phyloP scores from a whole-genome alignment of 306 rosid species.

The Aeschynomene evenia region DNA sequence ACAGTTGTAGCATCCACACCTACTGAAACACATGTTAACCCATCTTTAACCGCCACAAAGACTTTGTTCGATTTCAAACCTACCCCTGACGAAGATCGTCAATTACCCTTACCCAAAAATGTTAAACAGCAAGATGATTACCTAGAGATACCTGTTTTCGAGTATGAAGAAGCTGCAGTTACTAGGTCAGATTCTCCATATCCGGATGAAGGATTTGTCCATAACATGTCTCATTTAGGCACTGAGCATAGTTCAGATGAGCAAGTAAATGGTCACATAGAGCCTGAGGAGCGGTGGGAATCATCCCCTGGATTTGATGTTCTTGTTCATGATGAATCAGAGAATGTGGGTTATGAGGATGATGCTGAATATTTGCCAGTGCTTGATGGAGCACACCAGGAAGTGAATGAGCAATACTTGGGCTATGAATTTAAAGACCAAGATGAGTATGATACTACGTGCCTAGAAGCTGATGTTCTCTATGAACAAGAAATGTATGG shows the following conservation, averaged over 20 bases:
- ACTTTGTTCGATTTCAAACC: constrained; percentile 28
- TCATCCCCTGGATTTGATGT: constrained; percentile 92
- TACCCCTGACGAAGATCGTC: constrained; percentile 40
- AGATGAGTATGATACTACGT: constrained; percentile 43
- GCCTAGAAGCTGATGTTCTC: constrained; percentile 45
- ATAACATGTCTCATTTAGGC: constrained; percentile 34
- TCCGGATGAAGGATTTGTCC: constrained; percentile 41
- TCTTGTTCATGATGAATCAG: constrained; percentile 63
- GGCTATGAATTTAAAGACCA: constrained; percentile 48
- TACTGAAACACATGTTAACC: constrained; percentile 24
- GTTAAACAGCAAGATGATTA: constrained; percentile 32
- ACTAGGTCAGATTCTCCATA: constrained; percentile 36
- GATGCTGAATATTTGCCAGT: constrained; percentile 49
- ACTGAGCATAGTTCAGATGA: constrained; percentile 59
- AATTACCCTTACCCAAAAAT: constrained; percentile 32
- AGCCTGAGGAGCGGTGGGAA: constrained; percentile 69
- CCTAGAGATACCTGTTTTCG: constrained; percentile 35
- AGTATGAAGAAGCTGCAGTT: constrained; percentile 45
- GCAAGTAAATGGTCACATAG: constrained; percentile 43
- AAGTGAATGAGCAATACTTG: constrained; percentile 40
- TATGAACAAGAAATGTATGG: constrained; percentile 42
- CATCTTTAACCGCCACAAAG: constrained; percentile 38
- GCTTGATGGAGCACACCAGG: constrained; percentile 42
- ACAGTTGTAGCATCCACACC: constrained; percentile 32
- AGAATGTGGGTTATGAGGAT: constrained; percentile 43